Evolutionary conservation across 495 filamentous ascomycete species (phyloP).

Genomic region (Amniculicola lignicola): DNA sequence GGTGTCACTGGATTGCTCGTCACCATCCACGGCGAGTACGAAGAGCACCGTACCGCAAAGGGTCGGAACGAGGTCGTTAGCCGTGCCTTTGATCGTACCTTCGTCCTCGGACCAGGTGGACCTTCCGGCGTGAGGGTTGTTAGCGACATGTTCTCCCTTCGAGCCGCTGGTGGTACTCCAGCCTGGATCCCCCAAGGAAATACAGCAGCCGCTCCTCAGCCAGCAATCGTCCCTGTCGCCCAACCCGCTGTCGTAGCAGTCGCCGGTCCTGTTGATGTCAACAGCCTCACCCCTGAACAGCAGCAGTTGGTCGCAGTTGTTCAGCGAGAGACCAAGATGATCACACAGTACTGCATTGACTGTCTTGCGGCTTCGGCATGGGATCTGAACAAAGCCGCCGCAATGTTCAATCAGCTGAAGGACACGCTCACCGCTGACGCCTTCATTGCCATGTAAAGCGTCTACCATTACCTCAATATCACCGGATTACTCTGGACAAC

Average conservation of each 20-base stretch:
- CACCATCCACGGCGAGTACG: slow-evolving; percentile 76
- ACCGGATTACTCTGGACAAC: too few relatives aligned
- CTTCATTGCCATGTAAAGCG: too few relatives aligned
- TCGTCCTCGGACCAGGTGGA: slow-evolving; percentile 75
- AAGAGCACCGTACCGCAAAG: slow-evolving; percentile 61
- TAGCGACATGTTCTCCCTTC: slow-evolving; percentile 72
- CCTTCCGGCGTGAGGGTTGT: slow-evolving; percentile 67
- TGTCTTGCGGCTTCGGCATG: not conserved
- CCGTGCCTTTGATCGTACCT: slow-evolving; percentile 81
- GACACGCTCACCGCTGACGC: not conserved
- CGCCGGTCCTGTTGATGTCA: too few relatives aligned
- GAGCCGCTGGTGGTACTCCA: slow-evolving; percentile 60
- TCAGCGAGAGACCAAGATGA: slow-evolving; percentile 38
- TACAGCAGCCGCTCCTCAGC: slow-evolving; percentile 6
- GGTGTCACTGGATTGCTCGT: slow-evolving; percentile 77
- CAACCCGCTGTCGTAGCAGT: too few relatives aligned
- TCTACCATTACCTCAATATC: too few relatives aligned
- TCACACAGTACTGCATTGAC: not conserved
- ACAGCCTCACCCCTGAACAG: not conserved
- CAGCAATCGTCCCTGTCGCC: too few relatives aligned
- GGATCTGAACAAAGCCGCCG: not conserved
- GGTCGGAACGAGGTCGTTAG: slow-evolving; percentile 49
- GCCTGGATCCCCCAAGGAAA: slow-evolving; percentile 55
- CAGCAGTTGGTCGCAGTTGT: not conserved
- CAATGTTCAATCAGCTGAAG: not conserved